Conservation (phyloP, 1,284 basidiomycete genomes). For the Vanrija sp. region DNA sequence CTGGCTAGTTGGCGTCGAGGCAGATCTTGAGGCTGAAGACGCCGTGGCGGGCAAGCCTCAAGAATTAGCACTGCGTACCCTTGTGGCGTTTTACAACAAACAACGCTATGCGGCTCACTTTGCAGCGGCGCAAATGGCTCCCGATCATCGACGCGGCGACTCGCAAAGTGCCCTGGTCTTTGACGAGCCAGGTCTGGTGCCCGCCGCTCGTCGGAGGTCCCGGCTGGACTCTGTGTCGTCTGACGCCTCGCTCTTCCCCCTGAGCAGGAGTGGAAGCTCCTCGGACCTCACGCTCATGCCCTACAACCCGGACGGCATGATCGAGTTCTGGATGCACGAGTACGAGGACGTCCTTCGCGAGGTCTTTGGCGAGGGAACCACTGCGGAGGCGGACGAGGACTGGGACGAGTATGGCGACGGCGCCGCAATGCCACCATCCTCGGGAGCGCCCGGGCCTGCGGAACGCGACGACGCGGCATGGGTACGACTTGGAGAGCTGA, state of each 20-base stretch:
- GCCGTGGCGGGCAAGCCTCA: conserved; percentile 63
- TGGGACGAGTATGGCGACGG: conserved; percentile 22
- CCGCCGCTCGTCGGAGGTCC: conserved; percentile 10
- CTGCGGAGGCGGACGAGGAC: conserved; percentile 16
- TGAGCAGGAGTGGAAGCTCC: conserved; percentile 34
- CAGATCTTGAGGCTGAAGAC: conserved; percentile 77
- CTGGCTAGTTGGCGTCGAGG: conserved; percentile 91
- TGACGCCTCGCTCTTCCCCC: conserved; percentile 53
- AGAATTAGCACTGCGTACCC: conserved; percentile 88
- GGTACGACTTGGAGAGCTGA: conserved; percentile 41
- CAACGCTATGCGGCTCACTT: conserved; percentile 35
- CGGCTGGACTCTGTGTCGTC: conserved; percentile 13
- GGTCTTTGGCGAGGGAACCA: conserved; percentile 48
- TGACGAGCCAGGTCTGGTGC: conserved; percentile 9
- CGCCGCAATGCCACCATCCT: background rate
- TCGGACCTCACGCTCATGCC: conserved; percentile 23
- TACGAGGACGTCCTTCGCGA: conserved; percentile 55
- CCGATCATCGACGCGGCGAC: conserved; percentile 20
- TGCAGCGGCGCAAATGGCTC: conserved; percentile 1
- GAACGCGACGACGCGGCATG: conserved; percentile 40
- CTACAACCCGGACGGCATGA: conserved; percentile 54
- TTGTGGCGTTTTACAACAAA: conserved; percentile 78
- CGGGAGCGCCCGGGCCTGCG: conserved; percentile 15
- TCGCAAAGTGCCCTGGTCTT: conserved; percentile 21
- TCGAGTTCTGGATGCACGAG: conserved; percentile 55